Evolutionary conservation across 1,284 basidiomycete genomes (phyloP), one percentile per base, ranked within the genome.

Genomic region (Puccinia polysora): DNA sequence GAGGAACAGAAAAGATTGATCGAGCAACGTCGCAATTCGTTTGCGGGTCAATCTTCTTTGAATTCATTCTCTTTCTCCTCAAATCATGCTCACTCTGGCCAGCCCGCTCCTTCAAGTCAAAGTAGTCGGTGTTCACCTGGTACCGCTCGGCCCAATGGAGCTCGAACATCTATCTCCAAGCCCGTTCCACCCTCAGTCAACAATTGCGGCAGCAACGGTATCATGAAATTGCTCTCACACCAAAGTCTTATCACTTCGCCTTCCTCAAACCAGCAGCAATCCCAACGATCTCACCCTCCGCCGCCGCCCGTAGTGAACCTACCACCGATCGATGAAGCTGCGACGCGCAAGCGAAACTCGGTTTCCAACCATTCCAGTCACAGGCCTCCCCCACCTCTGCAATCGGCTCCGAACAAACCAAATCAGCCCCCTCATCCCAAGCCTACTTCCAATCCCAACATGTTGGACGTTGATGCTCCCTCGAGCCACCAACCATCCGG

Each of bases 1-100:
- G 68, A 70, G n/a, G 68, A 70, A 52, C 68, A 70, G n/a, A 70
- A 70, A 45, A 34, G 49, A 28, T 62, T 70, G 49, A 70, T 70
- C 23, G 68, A 70, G 30, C 68, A 70, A 18, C 45, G 68, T 36
- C 30, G 68, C 7, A 70, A 70, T 45, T 70, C 68, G 4, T 70
- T 63, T 32, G 58, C 68, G 30, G 68, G 58, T 28, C 68, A 68
- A n/a, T 55, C 68, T 49, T 52, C 58, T 25, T 45, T 49, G 38
- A 70, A 60, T 40, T 49, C 68, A 40, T 62, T 20, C n/a, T 36
- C 58, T 12, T 52, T 40, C 20, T 45, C n/a, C 10, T n/a, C 14
- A n/a, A 18, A 25, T 20, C 3, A 43, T 14, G 52, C 14, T 15
- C 47, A 14, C 14, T 23, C 45, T 40, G 20, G 32, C 1, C 10